Evolutionary conservation across 352 stramenopile genomes (phyloP).

Genomic region (Blastocystis sp.): DNA sequence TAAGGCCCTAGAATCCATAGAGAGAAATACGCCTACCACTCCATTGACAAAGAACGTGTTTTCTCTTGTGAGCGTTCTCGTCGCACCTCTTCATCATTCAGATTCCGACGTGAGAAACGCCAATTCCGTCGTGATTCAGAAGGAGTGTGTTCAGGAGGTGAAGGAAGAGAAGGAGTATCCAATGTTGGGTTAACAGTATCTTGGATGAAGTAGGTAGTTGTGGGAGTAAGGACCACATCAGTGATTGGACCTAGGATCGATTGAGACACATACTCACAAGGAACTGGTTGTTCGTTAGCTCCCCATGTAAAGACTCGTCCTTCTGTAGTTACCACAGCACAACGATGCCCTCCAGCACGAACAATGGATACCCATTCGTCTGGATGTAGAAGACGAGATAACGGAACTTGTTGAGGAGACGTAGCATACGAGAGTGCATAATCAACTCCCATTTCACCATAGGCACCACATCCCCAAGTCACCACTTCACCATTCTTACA

Average conservation of each 20-base stretch:
- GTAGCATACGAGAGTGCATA: neutral
- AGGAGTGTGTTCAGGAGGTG: neutral
- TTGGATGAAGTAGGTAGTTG: too few relatives aligned
- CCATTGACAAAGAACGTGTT: slow-evolving; percentile 1
- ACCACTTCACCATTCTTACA: slow-evolving; percentile 16
- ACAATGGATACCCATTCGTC: neutral
- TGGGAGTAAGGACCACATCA: neutral
- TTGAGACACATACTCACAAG: neutral
- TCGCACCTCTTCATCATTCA: too few relatives aligned
- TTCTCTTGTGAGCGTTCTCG: too few relatives aligned
- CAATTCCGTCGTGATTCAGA: neutral
- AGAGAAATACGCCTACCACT: neutral
- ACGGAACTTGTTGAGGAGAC: neutral
- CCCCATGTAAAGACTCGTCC: slow-evolving; percentile 14
- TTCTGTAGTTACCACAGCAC: neutral
- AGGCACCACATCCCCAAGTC: slow-evolving; percentile 6
- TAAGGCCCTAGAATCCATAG: neutral
- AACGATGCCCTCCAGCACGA: slow-evolving; percentile 2
- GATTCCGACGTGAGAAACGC: neutral
- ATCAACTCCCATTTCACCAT: neutral
- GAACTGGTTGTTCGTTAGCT: neutral
- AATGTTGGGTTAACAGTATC: too few relatives aligned
- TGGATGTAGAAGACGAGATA: neutral
- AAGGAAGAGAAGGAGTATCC: neutral
- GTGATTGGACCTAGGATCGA: neutral